A percentile compares a stretch with the other conserved stretches of the same genome.
These are phyloP conservation scores for Lipomyces sp. DNA, from an alignment of 805 yeast genomes.

Conservation along the genomic window DNA sequence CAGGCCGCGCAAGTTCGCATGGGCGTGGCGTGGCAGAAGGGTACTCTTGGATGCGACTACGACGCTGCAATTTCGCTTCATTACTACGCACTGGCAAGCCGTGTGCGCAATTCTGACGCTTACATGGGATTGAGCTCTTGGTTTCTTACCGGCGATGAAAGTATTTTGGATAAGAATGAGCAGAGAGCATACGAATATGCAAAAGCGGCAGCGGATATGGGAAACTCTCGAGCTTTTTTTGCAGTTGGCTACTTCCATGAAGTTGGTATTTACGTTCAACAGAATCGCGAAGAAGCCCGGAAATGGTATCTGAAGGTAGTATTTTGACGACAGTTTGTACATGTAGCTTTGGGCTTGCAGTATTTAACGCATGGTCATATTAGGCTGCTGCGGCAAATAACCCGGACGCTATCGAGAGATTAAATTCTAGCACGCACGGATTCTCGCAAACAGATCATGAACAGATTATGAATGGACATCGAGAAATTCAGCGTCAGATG, in stretches of 20 bases:
- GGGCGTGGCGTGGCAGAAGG: constrained; percentile 28
- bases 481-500: constrained; percentile 8
- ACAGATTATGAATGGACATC: not conserved
- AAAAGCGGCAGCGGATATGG: constrained; percentile 56
- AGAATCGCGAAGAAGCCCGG: constrained; percentile 3
- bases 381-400: constrained; percentile 6
- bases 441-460: constrained; percentile 6
- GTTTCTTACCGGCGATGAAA: constrained; percentile 68
- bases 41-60: constrained; percentile 16
- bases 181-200: constrained; percentile 70
- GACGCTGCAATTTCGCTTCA: constrained; percentile 29
- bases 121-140: constrained; percentile 46
- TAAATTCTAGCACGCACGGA: not conserved
- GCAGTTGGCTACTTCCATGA: constrained; percentile 67
- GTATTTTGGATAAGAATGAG: constrained; percentile 52
- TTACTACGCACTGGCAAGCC: constrained; percentile 29
- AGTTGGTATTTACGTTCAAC: constrained; percentile 43
- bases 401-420: constrained; percentile 8
- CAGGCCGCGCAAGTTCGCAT: constrained; percentile 27
- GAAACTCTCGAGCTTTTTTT: constrained; percentile 60
- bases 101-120: constrained; percentile 39
- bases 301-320: constrained; percentile 3
- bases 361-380: not conserved
- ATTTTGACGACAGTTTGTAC: not conserved
- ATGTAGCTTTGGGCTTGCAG: not conserved